Conservation (phyloP, 2,329 filamentous ascomycete species). For the Alternaria dauci region DNA sequence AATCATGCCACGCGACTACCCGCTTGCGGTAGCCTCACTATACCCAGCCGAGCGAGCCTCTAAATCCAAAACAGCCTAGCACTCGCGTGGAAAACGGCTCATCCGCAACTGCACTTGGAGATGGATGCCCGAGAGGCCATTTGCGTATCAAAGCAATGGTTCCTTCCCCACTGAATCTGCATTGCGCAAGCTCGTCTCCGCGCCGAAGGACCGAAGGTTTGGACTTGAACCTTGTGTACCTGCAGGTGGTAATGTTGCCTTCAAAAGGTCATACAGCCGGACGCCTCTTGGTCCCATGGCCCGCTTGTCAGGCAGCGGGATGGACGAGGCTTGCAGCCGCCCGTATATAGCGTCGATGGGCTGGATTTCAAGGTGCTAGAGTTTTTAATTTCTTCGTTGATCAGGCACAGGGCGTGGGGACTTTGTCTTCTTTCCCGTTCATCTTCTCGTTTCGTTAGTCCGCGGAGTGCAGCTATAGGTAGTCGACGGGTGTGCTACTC, state of each 20-base stretch:
- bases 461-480: background rate
- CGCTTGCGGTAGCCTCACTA: constrained; percentile 5
- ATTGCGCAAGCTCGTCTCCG: constrained; percentile 23
- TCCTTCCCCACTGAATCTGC: constrained; percentile 5
- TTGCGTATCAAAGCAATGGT: constrained; percentile 9
- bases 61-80: background rate
- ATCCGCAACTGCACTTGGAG: background rate
- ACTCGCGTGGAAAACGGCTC: constrained; percentile 14
- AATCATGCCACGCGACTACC: constrained; percentile 17
- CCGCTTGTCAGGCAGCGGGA: background rate
- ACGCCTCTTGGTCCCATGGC: constrained; percentile 3
- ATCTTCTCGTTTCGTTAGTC: background rate
- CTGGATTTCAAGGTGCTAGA: background rate
- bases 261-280: constrained; percentile 2
- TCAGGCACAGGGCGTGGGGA: background rate
- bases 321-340: background rate
- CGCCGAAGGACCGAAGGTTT: constrained; percentile 19
- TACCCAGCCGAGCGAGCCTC: background rate
- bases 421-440: background rate
- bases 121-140: background rate
- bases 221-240: constrained; percentile 2
- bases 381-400: background rate
- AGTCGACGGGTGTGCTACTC: background rate
- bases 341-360: constrained; percentile 17
- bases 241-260: constrained; percentile 1